phyloP scores from a whole-genome alignment of 768 basidiomycete genomes.

The Tremella yokohamensis region DNA sequence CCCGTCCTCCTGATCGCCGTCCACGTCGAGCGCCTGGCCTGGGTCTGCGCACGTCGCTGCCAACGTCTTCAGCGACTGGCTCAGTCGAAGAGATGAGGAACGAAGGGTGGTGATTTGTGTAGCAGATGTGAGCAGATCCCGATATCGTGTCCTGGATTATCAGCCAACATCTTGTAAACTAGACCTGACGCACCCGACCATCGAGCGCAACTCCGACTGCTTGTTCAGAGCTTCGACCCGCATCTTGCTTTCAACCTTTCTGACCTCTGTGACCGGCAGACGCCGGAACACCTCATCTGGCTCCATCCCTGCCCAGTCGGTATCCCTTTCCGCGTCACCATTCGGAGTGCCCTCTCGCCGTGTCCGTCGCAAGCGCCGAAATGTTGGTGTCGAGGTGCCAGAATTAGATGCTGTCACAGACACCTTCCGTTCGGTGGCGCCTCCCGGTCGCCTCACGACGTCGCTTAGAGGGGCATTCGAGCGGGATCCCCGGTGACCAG shows the following conservation, averaged over 20 bases:
- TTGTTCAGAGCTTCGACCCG: slow-evolving; percentile 46
- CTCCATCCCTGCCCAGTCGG: slow-evolving; percentile 47
- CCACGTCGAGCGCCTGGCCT: slow-evolving; percentile 18
- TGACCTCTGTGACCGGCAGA: slow-evolving; percentile 44
- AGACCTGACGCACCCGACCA: slow-evolving; percentile 43
- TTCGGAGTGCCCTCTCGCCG: slow-evolving; percentile 2
- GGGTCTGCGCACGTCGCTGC: slow-evolving; percentile 38
- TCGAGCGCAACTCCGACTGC: slow-evolving; percentile 47
- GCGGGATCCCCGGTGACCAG: no score
- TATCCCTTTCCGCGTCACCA: slow-evolving; percentile 9
- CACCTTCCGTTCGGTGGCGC: no score
- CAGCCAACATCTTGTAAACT: neutral
- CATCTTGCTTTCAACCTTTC: slow-evolving; percentile 46
- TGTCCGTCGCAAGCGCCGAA: slow-evolving; percentile 3
- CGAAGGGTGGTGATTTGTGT: slow-evolving; percentile 47
- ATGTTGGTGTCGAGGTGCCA: slow-evolving; percentile 10
- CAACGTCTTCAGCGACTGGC: slow-evolving; percentile 30
- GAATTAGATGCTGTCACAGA: neutral
- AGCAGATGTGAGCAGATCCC: slow-evolving; percentile 50
- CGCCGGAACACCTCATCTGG: slow-evolving; percentile 49
- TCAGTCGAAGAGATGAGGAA: slow-evolving; percentile 43
- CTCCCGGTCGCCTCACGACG: no score
- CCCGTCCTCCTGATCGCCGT: slow-evolving; percentile 18
- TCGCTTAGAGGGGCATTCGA: no score
- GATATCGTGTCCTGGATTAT: slow-evolving; percentile 38